These are phyloP conservation scores for Fusarium xylarioides DNA, from an alignment of 2,329 filamentous ascomycete genomes.

Conservation along the genomic window DNA sequence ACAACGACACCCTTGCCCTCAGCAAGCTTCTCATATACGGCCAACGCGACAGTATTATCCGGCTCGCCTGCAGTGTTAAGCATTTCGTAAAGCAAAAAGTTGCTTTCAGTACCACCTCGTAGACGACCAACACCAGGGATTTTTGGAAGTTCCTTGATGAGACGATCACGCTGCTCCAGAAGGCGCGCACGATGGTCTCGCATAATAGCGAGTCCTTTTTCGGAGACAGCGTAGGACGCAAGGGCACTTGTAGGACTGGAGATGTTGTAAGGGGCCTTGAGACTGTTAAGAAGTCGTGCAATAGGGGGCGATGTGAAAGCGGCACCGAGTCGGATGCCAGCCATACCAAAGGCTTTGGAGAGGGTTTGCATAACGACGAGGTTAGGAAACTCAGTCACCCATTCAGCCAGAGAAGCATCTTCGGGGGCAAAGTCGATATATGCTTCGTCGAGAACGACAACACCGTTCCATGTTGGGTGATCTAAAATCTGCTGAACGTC, in stretches of 20 bases:
- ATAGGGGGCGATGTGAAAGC: slow-evolving; percentile 82
- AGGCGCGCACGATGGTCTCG: slow-evolving; percentile 73
- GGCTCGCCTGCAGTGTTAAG: slow-evolving; percentile 76
- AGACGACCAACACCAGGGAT: slow-evolving; percentile 83
- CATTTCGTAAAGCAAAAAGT: slow-evolving; percentile 93
- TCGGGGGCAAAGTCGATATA: slow-evolving; percentile 91
- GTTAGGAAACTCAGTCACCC: slow-evolving; percentile 92
- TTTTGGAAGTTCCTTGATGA: slow-evolving; percentile 76
- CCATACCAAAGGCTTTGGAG: slow-evolving; percentile 97
- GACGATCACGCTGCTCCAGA: slow-evolving; percentile 77
- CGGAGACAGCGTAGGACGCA: slow-evolving; percentile 75
- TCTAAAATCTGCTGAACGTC: slow-evolving; percentile 79
- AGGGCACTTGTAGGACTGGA: slow-evolving; percentile 86
- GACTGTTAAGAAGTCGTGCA: slow-evolving; percentile 82
- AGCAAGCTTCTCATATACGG: slow-evolving; percentile 85
- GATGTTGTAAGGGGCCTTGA: slow-evolving; percentile 98
- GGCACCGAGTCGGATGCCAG: slow-evolving; percentile 88
- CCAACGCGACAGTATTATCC: slow-evolving; percentile 79
- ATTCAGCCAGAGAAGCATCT: slow-evolving; percentile 84
- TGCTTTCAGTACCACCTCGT: slow-evolving; percentile 81
- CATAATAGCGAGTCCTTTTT: slow-evolving; percentile 78
- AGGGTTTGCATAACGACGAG: slow-evolving; percentile 97
- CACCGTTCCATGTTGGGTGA: slow-evolving; percentile 93
- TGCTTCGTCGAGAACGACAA: slow-evolving; percentile 93
- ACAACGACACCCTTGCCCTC: slow-evolving; percentile 91